These are phyloP conservation scores for Prunus fruticosa DNA, from an alignment of 306 rosid species.

Conservation along the genomic window DNA sequence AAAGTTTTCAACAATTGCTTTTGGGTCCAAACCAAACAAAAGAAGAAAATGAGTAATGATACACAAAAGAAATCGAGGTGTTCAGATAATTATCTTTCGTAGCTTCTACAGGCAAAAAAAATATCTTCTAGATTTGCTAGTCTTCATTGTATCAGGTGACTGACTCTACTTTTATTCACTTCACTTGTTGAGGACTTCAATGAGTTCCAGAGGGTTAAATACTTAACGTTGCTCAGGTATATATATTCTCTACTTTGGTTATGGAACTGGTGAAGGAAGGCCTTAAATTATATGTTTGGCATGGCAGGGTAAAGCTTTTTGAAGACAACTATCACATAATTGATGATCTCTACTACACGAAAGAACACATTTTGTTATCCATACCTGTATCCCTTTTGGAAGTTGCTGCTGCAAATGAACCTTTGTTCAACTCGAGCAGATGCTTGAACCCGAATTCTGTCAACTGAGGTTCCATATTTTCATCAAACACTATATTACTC, in stretches of 20 bases:
- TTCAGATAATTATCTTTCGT: neutral
- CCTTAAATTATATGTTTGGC: constrained; percentile 9
- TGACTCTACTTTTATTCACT: too few species aligned
- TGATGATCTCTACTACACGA: neutral
- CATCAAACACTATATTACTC: constrained; percentile 74
- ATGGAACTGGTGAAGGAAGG: constrained; percentile 3
- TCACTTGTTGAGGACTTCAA: too few species aligned
- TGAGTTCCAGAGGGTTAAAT: neutral
- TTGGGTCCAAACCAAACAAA: neutral
- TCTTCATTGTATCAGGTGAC: neutral
- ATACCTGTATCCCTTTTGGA: constrained; percentile 61
- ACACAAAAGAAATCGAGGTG: neutral
- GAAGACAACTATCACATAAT: neutral
- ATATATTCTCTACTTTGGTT: neutral
- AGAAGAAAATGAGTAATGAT: neutral
- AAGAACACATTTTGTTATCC: constrained; percentile 1
- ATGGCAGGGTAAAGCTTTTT: neutral
- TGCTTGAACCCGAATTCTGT: constrained; percentile 78
- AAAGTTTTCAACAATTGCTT: constrained; percentile 1
- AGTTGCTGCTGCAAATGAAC: constrained; percentile 35
- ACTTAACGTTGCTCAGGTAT: neutral
- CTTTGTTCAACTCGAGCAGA: constrained; percentile 49
- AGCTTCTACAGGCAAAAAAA: neutral
- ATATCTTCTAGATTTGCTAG: too few species aligned
- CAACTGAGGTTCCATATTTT: constrained; percentile 84